Evolutionary conservation across 805 yeast species (phyloP).

Genomic region (Saccharomyces eubayanus): DNA sequence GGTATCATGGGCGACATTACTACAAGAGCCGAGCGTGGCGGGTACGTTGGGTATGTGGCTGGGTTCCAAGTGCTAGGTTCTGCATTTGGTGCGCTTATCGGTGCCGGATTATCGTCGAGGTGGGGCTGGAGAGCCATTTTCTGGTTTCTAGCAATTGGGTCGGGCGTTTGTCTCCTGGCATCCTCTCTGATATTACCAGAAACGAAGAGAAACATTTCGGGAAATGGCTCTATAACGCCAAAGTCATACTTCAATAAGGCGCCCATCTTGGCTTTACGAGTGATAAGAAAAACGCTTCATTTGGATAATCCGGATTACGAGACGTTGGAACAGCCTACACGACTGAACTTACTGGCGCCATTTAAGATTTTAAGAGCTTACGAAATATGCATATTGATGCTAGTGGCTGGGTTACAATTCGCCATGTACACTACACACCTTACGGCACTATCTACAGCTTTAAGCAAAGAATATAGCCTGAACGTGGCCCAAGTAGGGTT

Average conservation of each 20-base stretch:
- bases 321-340: slow-evolving; percentile 20
- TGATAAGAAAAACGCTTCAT: slow-evolving; percentile 18
- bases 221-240: slow-evolving; percentile 64
- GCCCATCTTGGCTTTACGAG: slow-evolving; percentile 33
- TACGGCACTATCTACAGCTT: slow-evolving; percentile 52
- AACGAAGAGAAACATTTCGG: slow-evolving; percentile 63
- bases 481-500: slow-evolving; percentile 54
- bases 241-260: slow-evolving; percentile 34
- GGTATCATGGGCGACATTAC: slow-evolving; percentile 73
- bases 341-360: slow-evolving; percentile 31
- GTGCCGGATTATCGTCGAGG: slow-evolving; percentile 35
- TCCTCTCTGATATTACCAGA: slow-evolving; percentile 53
- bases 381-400: slow-evolving; percentile 41
- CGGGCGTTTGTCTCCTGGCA: slow-evolving; percentile 37
- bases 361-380: slow-evolving; percentile 36
- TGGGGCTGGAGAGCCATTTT: slow-evolving; percentile 72
- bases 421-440: slow-evolving; percentile 63
- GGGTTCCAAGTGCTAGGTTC: slow-evolving; percentile 66
- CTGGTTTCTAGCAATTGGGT: slow-evolving; percentile 63
- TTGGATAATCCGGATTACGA: slow-evolving; percentile 28
- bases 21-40: slow-evolving; percentile 58
- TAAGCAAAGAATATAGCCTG: slow-evolving; percentile 44
- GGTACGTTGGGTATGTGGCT: slow-evolving; percentile 53
- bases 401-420: slow-evolving; percentile 56
- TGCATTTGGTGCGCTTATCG: slow-evolving; percentile 72